Base-by-base conservation (phyloP, 371 early-diverging fungal species). In the Mortierella sp. region DNA sequence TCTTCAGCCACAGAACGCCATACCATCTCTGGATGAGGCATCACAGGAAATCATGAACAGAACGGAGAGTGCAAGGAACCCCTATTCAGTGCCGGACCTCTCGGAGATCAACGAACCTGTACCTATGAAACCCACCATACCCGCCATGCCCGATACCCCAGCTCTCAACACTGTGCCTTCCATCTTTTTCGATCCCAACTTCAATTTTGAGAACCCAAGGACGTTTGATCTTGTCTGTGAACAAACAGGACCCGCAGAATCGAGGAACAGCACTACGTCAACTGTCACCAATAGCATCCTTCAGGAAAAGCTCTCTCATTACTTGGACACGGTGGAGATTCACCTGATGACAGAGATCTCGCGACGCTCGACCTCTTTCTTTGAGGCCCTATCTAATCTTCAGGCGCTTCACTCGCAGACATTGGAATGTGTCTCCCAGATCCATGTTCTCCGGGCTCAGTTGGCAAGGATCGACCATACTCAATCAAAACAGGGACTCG, bases 261-360 rank as follows among this genome's bases (percentile, higher is more conserved):
- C 74, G 5, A 81, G 79, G 16, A 76, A 57, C 70, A 85, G 89
- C 0, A 92, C 91, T 47, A 89, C 90, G 16, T 88, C 92, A 2
- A 89, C 91, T 16, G 91, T 92, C 21, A 92, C 95, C 38, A 95
- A 95, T 79, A 90, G 90, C 14, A 91, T 92, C 24, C 89, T 97
- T 58, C 97, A 98, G 88, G 97, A 98, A 65, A 94, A 96, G 45
- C 90, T 98, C n/a, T 95, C 96, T 0, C 93, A 95, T 77, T 96
- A 97, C 79, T 88, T 97, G 78, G 98, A 98, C 84, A 95, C 95
- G 0, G 97, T 98, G 9, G 99, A 99, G 84, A 95, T 95, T 0
- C 97, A 98, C 79, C 88, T 99, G 52, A 92, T 97, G 42, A 93
- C 93, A 38, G 99, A 99, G 84, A 98, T 99, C 50, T 96, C 97